Base-by-base conservation (phyloP, 257 asterid genomes). In the Verbascum thapsus region DNA sequence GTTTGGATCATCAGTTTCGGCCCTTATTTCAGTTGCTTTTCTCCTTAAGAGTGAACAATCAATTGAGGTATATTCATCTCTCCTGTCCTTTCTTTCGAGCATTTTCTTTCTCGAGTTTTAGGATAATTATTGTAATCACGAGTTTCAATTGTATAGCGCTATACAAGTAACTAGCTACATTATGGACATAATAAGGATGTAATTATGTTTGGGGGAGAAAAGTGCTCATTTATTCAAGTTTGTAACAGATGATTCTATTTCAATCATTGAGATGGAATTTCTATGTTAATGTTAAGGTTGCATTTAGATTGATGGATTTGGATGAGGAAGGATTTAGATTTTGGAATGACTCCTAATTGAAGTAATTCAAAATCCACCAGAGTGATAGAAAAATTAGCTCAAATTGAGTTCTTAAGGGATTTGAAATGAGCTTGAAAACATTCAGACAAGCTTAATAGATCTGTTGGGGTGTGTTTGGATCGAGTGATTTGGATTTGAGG, bases 1-100 rank as follows among this genome's bases (percentile, higher is more conserved):
- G 59, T 69, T 74, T 60, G 97, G 94, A 58, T 81, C 96, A 20
- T 83, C 91, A 0, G 69, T 78, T 51, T 79, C 91, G 49, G 64
- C 76, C 11, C 44, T 89, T 53, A 47, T 76, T 53, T 74, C 95
- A n/a, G 57, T 75, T 40, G 73, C 53, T 39, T 71, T 53, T 71
- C 69, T 81, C 38, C 74, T 78, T 35, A 80, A 51, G 77, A 74
- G 73, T 48, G 72, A 45, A 15, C 68, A 66, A 41, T 32, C 69
- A 7, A 38, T 78, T 57, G 85, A 85, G 85, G 97, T 85, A 77
- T 17, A 54, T 8, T 69, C 30, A 10, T 67, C 56, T 26, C 32
- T 45, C 45, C 48, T 19, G n/a, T n/a, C n/a, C 55, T 12, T 35
- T 48, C 39, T 23, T 35, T 60, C 11, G 3, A 3, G 22, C 8